phyloP scores from a whole-genome alignment of 1,139 yeast species.

The Fermentozyma sake region DNA sequence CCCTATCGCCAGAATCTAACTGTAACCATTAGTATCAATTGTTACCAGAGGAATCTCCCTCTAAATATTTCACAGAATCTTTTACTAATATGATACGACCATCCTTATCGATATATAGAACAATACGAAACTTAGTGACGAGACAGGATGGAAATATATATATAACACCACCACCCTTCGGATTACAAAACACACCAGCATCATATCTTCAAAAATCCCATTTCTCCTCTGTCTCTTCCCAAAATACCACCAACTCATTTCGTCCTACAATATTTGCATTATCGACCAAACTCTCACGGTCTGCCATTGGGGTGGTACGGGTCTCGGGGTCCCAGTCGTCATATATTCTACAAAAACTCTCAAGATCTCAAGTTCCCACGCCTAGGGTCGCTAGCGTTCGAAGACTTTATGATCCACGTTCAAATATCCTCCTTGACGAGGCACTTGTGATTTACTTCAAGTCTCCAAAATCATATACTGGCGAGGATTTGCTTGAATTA shows the following conservation, averaged over 20 bases:
- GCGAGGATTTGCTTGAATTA: constrained; percentile 83
- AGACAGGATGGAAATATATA: too few species aligned
- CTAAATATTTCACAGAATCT: too few species aligned
- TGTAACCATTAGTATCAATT: too few species aligned
- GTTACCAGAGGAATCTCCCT: too few species aligned
- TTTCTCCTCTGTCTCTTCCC: too few species aligned
- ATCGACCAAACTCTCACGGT: constrained; percentile 74
- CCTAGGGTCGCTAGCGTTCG: constrained; percentile 57
- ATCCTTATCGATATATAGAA: too few species aligned
- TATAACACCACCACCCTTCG: too few species aligned
- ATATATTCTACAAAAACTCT: constrained; percentile 43
- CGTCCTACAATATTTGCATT: constrained; percentile 81
- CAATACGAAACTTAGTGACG: too few species aligned
- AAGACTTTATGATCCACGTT: constrained; percentile 41
- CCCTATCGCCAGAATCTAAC: too few species aligned
- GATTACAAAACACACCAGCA: too few species aligned
- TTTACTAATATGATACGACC: too few species aligned
- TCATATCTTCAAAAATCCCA: too few species aligned
- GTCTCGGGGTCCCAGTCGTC: constrained; percentile 68
- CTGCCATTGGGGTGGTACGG: constrained; percentile 86
- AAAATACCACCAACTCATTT: constrained; percentile 1
- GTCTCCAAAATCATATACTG: constrained; percentile 84
- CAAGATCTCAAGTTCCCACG: constrained; percentile 37
- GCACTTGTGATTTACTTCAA: constrained; percentile 68
- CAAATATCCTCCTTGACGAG: constrained; percentile 57